Conservation (phyloP, 352 stramenopile genomes). For the Phytophthora colocasiae region DNA sequence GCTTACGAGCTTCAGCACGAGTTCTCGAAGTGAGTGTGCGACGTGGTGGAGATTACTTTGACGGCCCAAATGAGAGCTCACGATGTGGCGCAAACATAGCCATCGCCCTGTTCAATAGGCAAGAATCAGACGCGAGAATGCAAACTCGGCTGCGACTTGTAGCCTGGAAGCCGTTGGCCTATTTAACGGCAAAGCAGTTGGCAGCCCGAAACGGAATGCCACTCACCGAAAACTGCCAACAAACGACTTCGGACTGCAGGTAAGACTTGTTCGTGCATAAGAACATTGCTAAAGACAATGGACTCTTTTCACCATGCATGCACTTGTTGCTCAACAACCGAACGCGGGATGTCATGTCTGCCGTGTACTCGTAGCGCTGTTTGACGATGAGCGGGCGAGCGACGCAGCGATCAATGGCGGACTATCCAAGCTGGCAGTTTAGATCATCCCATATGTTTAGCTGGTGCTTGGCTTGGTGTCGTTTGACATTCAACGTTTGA, state of each 20-base stretch:
- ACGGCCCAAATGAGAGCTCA: too few species aligned
- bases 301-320: conserved; percentile 4
- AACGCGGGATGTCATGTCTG: conserved; percentile 8
- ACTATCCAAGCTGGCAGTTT: conserved; percentile 30
- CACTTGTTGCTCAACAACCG: conserved; percentile 7
- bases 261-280: background rate
- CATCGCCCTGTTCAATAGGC: too few species aligned
- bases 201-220: too few species aligned
- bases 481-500: too few species aligned
- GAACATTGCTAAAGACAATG: conserved; percentile 1
- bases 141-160: background rate
- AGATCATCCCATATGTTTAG: conserved; percentile 24
- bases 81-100: too few species aligned
- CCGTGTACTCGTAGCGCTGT: conserved; percentile 18
- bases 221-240: too few species aligned
- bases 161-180: too few species aligned
- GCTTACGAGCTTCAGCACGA: background rate
- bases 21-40: conserved; percentile 1
- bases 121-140: background rate
- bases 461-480: conserved; percentile 4
- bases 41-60: conserved; percentile 8
- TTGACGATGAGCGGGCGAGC: conserved; percentile 36
- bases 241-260: too few species aligned
- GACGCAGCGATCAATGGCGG: conserved; percentile 22
- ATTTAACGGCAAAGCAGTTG: too few species aligned